Percentiles rank a stretch among this genome's conserved stretches.
These are phyloP conservation scores for Arthrinium phaeospermum DNA, from an alignment of 2,329 filamentous ascomycete species.

Conservation along the genomic window DNA sequence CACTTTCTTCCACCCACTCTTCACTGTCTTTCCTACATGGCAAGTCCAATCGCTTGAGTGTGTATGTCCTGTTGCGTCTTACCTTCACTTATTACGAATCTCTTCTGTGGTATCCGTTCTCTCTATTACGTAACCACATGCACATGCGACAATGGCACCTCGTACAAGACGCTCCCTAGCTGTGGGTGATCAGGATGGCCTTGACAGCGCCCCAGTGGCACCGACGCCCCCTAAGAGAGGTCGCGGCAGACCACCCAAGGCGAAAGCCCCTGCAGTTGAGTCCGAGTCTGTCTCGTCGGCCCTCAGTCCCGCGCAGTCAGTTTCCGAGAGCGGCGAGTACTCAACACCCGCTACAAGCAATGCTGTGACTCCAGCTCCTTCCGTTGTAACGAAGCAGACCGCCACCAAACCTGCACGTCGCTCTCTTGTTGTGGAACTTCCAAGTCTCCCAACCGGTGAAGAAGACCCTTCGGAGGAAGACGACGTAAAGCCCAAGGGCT, in stretches of 20 bases:
- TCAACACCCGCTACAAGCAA: slow-evolving; percentile 51
- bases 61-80: not conserved
- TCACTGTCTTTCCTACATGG: not conserved
- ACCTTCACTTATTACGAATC: not conserved
- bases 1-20: not conserved
- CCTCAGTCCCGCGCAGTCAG: slow-evolving; percentile 37
- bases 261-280: slow-evolving; percentile 27
- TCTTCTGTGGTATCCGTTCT: not conserved
- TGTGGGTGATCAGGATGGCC: slow-evolving; percentile 6
- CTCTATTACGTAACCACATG: not conserved
- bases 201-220: not conserved
- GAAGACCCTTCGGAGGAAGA: slow-evolving; percentile 39
- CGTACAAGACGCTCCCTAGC: slow-evolving; percentile 30
- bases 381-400: slow-evolving; percentile 29
- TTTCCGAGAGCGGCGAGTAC: slow-evolving; percentile 43
- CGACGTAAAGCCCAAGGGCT: slow-evolving; percentile 45
- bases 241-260: slow-evolving; percentile 38
- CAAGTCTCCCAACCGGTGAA: slow-evolving; percentile 15
- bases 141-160: slow-evolving; percentile 31
- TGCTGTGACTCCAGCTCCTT: slow-evolving; percentile 45
- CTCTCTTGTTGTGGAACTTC: slow-evolving; percentile 42
- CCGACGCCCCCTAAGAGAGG: slow-evolving; percentile 17
- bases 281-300: slow-evolving; percentile 42
- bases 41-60: not conserved
- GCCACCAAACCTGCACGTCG: slow-evolving; percentile 28